Evolutionary conservation across 805 yeast genomes (phyloP).

Genomic region (Schizosaccharomyces lindneri): DNA sequence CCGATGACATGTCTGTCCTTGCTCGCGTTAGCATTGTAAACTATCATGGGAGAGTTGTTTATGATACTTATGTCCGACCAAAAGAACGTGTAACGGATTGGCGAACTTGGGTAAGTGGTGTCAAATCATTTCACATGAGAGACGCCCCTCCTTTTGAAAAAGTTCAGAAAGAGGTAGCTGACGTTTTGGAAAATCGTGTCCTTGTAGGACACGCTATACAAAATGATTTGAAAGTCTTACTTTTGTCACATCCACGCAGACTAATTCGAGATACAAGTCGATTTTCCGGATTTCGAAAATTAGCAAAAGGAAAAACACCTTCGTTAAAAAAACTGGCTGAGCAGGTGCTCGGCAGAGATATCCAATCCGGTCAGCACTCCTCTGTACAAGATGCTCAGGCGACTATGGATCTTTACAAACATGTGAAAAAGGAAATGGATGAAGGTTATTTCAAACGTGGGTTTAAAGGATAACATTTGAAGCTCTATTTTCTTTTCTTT

Average conservation of each 20-base stretch:
- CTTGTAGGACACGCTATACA: slow-evolving; percentile 70
- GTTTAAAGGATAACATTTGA: not conserved
- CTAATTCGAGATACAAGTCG: slow-evolving; percentile 51
- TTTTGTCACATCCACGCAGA: slow-evolving; percentile 39
- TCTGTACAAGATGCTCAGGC: slow-evolving; percentile 73
- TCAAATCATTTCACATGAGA: slow-evolving; percentile 42
- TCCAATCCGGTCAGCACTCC: slow-evolving; percentile 57
- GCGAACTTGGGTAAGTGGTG: slow-evolving; percentile 84
- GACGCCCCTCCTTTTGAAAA: slow-evolving; percentile 40
- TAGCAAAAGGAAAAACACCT: slow-evolving; percentile 47
- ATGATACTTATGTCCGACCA: slow-evolving; percentile 59
- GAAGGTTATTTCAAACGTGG: not conserved
- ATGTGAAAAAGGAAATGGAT: slow-evolving; percentile 36
- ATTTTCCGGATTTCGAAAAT: slow-evolving; percentile 15
- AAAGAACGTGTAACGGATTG: slow-evolving; percentile 57
- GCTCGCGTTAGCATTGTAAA: slow-evolving; percentile 79
- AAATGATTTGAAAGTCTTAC: slow-evolving; percentile 48
- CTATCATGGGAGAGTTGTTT: slow-evolving; percentile 43
- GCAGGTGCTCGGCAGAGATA: slow-evolving; percentile 30
- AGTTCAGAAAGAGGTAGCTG: slow-evolving; percentile 34
- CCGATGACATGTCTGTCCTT: slow-evolving; percentile 52
- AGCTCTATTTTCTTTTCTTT: not conserved
- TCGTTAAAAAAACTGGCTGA: slow-evolving; percentile 38
- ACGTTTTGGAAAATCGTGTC: slow-evolving; percentile 28
- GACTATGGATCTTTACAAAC: slow-evolving; percentile 55